A percentile compares a stretch with the other conserved stretches of the same genome.
Evolutionary conservation across 2,329 filamentous ascomycete species (phyloP).

Genomic region (Onygenales sp.): DNA sequence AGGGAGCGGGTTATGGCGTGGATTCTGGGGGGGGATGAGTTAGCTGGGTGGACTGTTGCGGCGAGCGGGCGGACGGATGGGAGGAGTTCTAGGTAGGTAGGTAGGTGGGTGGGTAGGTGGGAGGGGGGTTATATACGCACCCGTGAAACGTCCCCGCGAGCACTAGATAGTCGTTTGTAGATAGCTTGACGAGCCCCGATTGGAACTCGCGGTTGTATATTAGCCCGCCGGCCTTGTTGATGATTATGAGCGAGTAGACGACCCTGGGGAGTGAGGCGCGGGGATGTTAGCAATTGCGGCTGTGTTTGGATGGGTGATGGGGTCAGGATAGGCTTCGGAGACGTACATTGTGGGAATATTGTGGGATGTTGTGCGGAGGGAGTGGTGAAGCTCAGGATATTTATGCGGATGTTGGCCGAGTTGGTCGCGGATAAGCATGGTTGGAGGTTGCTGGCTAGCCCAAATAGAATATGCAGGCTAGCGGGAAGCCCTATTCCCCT

Average conservation of each 20-base stretch:
- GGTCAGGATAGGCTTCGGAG: background rate
- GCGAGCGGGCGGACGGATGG: background rate
- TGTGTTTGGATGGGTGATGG: background rate
- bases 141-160: constrained; percentile 96
- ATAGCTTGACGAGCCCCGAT: constrained; percentile 75
- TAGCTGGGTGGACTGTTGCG: background rate
- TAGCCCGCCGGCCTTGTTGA: constrained; percentile 96
- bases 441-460: too few species aligned
- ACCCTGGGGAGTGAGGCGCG: constrained; percentile 50
- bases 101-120: background rate
- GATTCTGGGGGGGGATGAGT: constrained; percentile 35
- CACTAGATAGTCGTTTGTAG: constrained; percentile 92
- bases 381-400: too few species aligned
- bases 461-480: too few species aligned
- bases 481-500: too few species aligned
- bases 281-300: background rate
- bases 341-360: background rate
- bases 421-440: too few species aligned
- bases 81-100: background rate
- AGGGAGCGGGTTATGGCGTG: constrained; percentile 55
- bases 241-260: constrained; percentile 89
- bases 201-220: constrained; percentile 95
- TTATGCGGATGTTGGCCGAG: too few species aligned
- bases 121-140: constrained; percentile 37
- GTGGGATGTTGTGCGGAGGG: too few species aligned